Percentiles rank a stretch among this genome's conserved stretches.
These are phyloP conservation scores for Xerocomellus chrysenteron DNA, from an alignment of 768 basidiomycete genomes.

Conservation along the genomic window DNA sequence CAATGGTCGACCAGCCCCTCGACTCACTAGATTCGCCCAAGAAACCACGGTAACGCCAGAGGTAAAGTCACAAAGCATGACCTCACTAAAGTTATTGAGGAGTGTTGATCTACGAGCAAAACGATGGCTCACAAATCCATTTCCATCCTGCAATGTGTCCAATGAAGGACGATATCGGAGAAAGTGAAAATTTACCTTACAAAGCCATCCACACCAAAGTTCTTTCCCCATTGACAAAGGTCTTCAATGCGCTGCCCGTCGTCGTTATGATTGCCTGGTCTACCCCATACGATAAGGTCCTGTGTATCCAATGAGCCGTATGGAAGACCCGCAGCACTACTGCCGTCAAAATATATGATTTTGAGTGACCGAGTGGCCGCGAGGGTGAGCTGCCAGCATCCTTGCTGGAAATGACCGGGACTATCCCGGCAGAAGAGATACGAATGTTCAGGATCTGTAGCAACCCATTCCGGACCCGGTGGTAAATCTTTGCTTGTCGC, in stretches of 20 bases:
- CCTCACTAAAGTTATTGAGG: slow-evolving; percentile 26
- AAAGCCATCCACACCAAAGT: slow-evolving; percentile 44
- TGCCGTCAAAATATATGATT: slow-evolving; percentile 54
- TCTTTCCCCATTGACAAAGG: slow-evolving; percentile 46
- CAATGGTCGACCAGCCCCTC: rapidly evolving
- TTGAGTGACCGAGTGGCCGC: slow-evolving; percentile 35
- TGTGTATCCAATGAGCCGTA: slow-evolving; percentile 46
- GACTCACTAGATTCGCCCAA: slow-evolving; percentile 11
- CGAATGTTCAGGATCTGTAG: slow-evolving; percentile 37
- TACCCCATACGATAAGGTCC: slow-evolving; percentile 47
- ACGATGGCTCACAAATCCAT: slow-evolving; percentile 31
- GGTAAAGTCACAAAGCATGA: slow-evolving; percentile 37
- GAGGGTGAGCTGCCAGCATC: slow-evolving; percentile 20
- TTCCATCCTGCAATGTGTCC: slow-evolving; percentile 23
- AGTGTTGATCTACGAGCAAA: background rate
- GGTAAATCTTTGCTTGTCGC: slow-evolving; percentile 22
- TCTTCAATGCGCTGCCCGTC: slow-evolving; percentile 38
- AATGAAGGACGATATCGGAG: background rate
- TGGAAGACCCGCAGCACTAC: slow-evolving; percentile 44
- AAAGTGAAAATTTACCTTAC: slow-evolving; percentile 33
- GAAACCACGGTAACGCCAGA: slow-evolving; percentile 28
- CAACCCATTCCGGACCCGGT: slow-evolving; percentile 32
- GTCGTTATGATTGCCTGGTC: slow-evolving; percentile 12
- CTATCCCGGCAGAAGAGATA: slow-evolving; percentile 36
- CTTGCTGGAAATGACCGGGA: background rate